Evolutionary conservation across 2,329 filamentous ascomycete genomes (phyloP).

Genomic region (Fonsecaea multimorphosa): DNA sequence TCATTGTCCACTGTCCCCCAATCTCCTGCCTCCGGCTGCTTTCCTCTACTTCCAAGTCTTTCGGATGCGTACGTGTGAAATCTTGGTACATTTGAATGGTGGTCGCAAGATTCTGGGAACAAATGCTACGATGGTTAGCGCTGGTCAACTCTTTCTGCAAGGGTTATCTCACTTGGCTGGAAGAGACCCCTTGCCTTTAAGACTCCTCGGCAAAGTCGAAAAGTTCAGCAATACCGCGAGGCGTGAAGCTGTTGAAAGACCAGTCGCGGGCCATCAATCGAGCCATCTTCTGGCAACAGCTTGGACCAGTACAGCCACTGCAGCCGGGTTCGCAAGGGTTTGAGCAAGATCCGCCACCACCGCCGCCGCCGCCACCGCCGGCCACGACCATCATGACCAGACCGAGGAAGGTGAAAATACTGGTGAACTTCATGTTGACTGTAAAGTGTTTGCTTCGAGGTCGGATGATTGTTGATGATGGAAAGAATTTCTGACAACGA

Average conservation of each 20-base stretch:
- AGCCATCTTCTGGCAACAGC: not conserved
- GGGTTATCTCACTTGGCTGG: not conserved
- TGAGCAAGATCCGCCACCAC: not conserved
- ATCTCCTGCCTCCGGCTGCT: not conserved
- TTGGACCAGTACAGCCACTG: not conserved
- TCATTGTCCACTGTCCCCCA: not conserved
- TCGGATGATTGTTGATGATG: not conserved
- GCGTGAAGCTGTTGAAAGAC: not conserved
- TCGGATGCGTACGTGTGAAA: not conserved
- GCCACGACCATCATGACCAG: constrained; percentile 1
- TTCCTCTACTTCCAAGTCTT: not conserved
- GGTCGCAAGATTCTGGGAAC: not conserved
- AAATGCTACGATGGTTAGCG: not conserved
- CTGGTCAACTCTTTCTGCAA: not conserved
- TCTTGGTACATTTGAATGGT: not conserved
- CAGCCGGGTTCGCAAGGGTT: not conserved
- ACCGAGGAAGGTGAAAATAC: not conserved
- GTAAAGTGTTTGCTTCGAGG: not conserved
- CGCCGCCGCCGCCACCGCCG: not conserved
- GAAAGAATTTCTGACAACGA: not conserved
- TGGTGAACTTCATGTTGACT: not conserved
- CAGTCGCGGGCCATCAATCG: not conserved
- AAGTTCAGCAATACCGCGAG: not conserved
- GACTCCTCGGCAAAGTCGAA: not conserved
- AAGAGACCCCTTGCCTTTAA: not conserved